Evolutionary conservation across 768 basidiomycete genomes (phyloP), one percentile per base, ranked within the genome.

Genomic region (Astraeus odoratus): DNA sequence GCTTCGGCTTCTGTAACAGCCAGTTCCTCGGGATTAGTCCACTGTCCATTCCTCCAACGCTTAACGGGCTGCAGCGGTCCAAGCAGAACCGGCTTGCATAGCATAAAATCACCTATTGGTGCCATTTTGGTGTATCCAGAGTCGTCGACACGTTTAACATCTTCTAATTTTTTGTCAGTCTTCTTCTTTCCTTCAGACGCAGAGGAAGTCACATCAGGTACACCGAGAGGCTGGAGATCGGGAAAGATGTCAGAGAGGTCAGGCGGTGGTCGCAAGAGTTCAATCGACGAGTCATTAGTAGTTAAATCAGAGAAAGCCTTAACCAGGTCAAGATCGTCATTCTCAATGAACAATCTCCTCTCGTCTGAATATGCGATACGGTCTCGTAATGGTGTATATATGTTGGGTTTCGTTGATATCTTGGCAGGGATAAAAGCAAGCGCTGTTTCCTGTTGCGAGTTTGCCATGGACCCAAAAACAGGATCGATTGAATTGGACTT

Each of bases 51-150:
- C 49, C 74, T 77, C 71, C 81, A 83, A 50, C 82, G 81, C 56
- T 75, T 82, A 5, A 86, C 77, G 5, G 95, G 96, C 51, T 90
- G 75, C 27, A 98, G 67, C 37, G 92, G 77, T 8, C 90, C 83
- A 26, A 97, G 71, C 22, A 99, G 74, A 2, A 91, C 84, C 2
- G 92, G 90, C 59, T 86, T 88, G 27, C 73, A 68, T 44, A 79
- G 71, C 83, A 96, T 88, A 60, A 95, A 83, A 46, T 76, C 71
- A 20, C 81, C 82, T 36, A 81, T 74, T 22, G 89, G 84, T 20
- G 79, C 78, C 22, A 97, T 67, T 51, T 85, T 89, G 24, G 81
- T 80, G 46, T 80, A 81, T 13, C 79, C 78, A 7, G 81, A 76
- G 42, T 93, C 92, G 54, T 98, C 95, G 1, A 77, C 57, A 24